Evolutionary conservation across 768 basidiomycete genomes (phyloP).

Genomic region (Boletus huronensis): DNA sequence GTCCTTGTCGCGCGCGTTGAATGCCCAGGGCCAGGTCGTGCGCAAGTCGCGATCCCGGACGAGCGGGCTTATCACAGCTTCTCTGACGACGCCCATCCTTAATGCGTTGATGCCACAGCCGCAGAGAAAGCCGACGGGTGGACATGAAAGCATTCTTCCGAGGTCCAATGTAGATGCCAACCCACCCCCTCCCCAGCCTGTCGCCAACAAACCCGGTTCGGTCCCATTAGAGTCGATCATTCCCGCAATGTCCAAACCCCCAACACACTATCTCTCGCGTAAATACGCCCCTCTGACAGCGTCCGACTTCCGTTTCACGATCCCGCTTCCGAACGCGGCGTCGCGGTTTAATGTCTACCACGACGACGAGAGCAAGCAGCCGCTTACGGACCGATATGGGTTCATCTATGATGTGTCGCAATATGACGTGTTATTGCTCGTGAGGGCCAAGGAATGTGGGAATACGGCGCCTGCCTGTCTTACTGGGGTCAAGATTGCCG

Average conservation of each 20-base stretch:
- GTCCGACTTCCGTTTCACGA: constrained; percentile 69
- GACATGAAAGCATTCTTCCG: constrained; percentile 22
- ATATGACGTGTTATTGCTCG: constrained; percentile 75
- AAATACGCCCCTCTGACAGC: constrained; percentile 72
- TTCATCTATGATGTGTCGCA: constrained; percentile 86
- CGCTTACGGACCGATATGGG: constrained; percentile 82
- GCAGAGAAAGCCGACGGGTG: constrained; percentile 39
- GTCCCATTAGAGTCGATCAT: constrained; percentile 83
- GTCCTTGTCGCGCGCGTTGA: constrained; percentile 46
- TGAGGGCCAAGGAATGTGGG: constrained; percentile 67
- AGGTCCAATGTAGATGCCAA: constrained; percentile 13
- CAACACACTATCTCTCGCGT: constrained; percentile 78
- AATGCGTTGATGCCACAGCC: constrained; percentile 56
- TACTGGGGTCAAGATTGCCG: constrained; percentile 85
- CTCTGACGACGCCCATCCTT: constrained; percentile 57
- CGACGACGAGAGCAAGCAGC: constrained; percentile 50
- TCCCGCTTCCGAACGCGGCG: constrained; percentile 55
- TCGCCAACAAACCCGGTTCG: constrained; percentile 33
- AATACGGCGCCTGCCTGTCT: constrained; percentile 80
- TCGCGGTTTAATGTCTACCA: constrained; percentile 51
- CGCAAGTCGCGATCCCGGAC: constrained; percentile 36
- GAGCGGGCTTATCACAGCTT: constrained; percentile 35
- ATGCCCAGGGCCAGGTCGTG: constrained; percentile 30
- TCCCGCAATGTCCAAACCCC: constrained; percentile 73
- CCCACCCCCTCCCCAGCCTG: constrained; percentile 18